Evolutionary conservation across 129 eudicot genomes (phyloP), one percentile per base, ranked within the genome.

Genomic region (Lactuca saligna): DNA sequence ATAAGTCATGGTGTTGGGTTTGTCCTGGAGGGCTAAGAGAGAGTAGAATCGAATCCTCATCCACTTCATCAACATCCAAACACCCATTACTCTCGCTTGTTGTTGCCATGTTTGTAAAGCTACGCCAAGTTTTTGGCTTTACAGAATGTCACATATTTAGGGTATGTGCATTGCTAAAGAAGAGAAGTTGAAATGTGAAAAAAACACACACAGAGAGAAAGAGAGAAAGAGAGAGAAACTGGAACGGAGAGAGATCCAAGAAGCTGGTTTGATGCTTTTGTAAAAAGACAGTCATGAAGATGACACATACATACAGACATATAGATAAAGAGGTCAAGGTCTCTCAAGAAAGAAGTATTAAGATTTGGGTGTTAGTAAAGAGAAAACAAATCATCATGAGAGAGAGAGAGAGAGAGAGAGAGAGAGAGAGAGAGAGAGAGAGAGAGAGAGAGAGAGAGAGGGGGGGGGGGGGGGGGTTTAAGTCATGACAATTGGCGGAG

Each of bases 21-120:
- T 87, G 95, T 60, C 95, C 95, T 2, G 97, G 97, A 44, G 91
- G 97, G 63, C 87, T 82, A 62, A 90, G 95, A 59, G 95, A 90
- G 49, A 90, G 95, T 16, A 83, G 75, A 29, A 82, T 86, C 25
- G 86, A 74, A 25, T 89, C 89, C 63, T 83, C 85, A 55, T 88
- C 86, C 11, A 73, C 82, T 33, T 82, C 78, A 58, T 70, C 86
- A 51, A 35, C 61, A 66, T 80, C 90, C 68, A 80, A 63, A 72
- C 70, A 85, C 54, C 73, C 84, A 38, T 63, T 71, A 64, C 82
- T 82, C 34, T 80, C 81, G 51, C 83, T 78, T 9, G 78, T 74
- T 42, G 84, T 77, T 56, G 91, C 81, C 72, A 81, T 67, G 77
- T 80, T 61, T 70, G 87, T 33, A 58, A 66, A 65, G 54, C 72